Evolutionary conservation across 441 rosid species (phyloP).

Genomic region (Populus trichocarpa): DNA sequence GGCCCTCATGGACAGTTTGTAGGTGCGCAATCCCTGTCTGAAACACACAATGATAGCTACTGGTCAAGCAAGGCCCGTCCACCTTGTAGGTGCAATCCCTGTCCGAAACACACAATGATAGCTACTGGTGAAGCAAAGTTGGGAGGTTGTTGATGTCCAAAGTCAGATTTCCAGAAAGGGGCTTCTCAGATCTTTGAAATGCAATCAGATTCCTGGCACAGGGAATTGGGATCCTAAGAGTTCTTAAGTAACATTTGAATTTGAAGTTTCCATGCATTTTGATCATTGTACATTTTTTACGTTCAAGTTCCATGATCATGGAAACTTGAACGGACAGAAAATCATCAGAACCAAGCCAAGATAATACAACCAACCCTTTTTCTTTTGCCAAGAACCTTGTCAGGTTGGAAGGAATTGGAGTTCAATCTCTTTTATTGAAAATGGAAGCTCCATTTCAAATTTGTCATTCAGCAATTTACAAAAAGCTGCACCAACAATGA

Average conservation of each 20-base stretch:
- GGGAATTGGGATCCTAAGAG: background rate
- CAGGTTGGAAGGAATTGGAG: too few species aligned
- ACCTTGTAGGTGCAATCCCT: background rate
- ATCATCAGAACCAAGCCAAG: background rate
- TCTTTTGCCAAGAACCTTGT: background rate
- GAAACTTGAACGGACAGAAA: background rate
- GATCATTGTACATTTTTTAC: too few species aligned
- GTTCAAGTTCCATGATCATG: too few species aligned
- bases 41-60: background rate
- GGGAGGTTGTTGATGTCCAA: background rate
- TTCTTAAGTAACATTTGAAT: too few species aligned
- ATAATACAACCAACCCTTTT: background rate
- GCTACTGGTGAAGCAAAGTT: background rate
- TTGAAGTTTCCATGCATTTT: too few species aligned
- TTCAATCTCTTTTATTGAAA: too few species aligned
- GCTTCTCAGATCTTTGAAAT: background rate
- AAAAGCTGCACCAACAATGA: background rate
- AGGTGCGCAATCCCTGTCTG: background rate
- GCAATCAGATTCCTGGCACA: background rate
- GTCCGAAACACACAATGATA: background rate
- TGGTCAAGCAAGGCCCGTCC: background rate
- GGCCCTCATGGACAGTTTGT: background rate
- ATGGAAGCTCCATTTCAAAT: too few species aligned
- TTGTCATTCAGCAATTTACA: background rate
- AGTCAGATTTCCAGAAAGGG: background rate